Evolutionary conservation across 768 basidiomycete species (phyloP).

Genomic region (Lactifluus subvellereus): DNA sequence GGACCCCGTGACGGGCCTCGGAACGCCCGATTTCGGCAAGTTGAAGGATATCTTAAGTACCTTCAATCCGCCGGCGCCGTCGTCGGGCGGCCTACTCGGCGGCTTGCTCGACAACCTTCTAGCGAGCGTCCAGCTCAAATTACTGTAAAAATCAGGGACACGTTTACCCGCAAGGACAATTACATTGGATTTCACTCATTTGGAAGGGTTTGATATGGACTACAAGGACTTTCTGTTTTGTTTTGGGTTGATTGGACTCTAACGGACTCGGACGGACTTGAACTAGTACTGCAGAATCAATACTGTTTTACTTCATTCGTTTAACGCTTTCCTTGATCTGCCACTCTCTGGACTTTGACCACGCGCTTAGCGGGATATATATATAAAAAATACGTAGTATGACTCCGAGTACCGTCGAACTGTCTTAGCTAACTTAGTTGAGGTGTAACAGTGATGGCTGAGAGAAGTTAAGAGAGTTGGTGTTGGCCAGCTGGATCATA

Average conservation of each 20-base stretch:
- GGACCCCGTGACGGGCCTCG: conserved; percentile 35
- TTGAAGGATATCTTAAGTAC: conserved; percentile 28
- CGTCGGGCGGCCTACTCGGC: background rate
- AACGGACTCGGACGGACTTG: background rate
- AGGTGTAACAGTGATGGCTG: background rate
- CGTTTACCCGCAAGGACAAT: background rate
- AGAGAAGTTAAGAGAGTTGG: background rate
- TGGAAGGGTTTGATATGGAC: background rate
- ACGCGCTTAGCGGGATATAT: too few relatives aligned
- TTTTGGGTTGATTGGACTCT: conserved; percentile 3
- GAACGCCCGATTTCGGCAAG: conserved; percentile 33
- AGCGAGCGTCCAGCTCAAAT: background rate
- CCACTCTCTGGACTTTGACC: background rate
- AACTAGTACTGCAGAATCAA: background rate
- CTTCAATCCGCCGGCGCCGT: background rate
- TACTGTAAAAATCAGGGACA: background rate
- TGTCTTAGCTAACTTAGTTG: background rate
- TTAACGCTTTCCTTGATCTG: background rate
- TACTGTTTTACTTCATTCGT: background rate
- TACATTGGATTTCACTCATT: background rate
- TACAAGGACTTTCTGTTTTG: background rate
- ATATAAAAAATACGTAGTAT: too few relatives aligned
- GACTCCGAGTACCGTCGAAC: background rate
- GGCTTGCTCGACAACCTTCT: background rate
- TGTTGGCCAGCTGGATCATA: background rate